Evolutionary conservation across 2,329 filamentous ascomycete species (phyloP), one percentile per base, ranked within the genome.

Genomic region (Scedosporium boydii): DNA sequence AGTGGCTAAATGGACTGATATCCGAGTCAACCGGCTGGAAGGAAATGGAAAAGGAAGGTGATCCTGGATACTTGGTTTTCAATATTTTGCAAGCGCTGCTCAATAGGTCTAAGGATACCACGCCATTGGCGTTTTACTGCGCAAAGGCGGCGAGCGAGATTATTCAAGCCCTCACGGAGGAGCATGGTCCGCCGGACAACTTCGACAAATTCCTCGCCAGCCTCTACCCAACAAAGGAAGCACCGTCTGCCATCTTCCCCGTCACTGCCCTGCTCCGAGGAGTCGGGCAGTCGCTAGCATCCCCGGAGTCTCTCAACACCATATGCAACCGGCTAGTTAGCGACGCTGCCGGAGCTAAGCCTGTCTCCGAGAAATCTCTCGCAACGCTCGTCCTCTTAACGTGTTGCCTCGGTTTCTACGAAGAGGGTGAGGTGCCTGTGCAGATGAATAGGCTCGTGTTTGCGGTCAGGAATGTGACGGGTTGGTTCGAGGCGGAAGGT

Each of bases 371-470:
- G 9, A 79, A 80, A 62, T 78, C 81, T 0, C 69, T 82, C 14
- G 71, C 75, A 29, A 76, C 75, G 0, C 72, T 88, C 2, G 78
- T 82, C 2, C 74, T 87, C 1, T 73, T 88, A 4, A 82, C 85
- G 18, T 73, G 81, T 6, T 80, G 77, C 62, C 72, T 82, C 63
- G 71, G 75, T 7, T 72, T 85, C 14, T 88, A 85, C 64, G 77
- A 81, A 26, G 58, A 71, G 0, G 81, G 78, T 2, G 75, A 80
- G 64, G 66, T 87, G 6, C 85, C 85, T 0, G 80, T 86, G 1
- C 80, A 83, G 1, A 83, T 81, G 55, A 86, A 93, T 68, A 83
- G 92, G 26, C 75, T 95, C 2, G 85, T 96, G 0, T 95, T 96
- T 74, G 86, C 93, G 7, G 85, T 93, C 51, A 90, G 89, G 70